Conservation (phyloP, 805 yeast species). For the Lipomyces mesembrius region DNA sequence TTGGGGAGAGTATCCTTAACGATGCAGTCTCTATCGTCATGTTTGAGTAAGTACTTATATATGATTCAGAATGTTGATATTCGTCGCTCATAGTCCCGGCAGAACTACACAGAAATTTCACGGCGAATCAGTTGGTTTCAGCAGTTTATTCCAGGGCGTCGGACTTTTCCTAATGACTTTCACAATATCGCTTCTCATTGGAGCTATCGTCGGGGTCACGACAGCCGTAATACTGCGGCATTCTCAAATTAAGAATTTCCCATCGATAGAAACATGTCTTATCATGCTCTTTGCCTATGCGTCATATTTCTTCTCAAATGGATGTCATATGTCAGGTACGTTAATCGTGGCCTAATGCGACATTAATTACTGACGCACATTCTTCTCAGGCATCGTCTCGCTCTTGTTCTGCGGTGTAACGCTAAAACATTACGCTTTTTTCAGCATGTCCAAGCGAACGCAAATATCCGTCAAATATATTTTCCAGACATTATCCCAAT, state of each 20-base stretch:
- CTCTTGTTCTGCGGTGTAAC: slow-evolving; percentile 95
- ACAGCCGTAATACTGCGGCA: slow-evolving; percentile 91
- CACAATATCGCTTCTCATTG: slow-evolving; percentile 87
- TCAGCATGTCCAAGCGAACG: slow-evolving; percentile 95
- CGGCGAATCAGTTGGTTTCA: slow-evolving; percentile 75
- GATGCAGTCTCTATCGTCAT: slow-evolving; percentile 98
- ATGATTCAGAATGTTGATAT: neutral
- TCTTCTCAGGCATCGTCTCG: slow-evolving; percentile 49
- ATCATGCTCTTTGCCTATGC: slow-evolving; percentile 91
- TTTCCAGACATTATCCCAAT: slow-evolving; percentile 90
- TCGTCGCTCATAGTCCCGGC: neutral
- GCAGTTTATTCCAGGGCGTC: slow-evolving; percentile 86
- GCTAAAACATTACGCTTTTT: slow-evolving; percentile 94
- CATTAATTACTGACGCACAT: neutral
- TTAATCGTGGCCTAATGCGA: neutral
- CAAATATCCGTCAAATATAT: slow-evolving; percentile 95
- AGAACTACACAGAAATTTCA: slow-evolving; percentile 93
- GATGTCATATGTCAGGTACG: slow-evolving; percentile 96
- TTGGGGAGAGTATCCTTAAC: slow-evolving; percentile 92
- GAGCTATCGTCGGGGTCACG: slow-evolving; percentile 81
- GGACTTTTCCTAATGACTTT: slow-evolving; percentile 93
- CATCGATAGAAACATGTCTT: slow-evolving; percentile 95
- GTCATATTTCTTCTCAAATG: slow-evolving; percentile 95
- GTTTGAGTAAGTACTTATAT: slow-evolving; percentile 62
- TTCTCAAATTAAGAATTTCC: slow-evolving; percentile 88